Evolutionary conservation across 108 stramenopile genomes (phyloP).

Genomic region (Conticribra weissflogii): DNA sequence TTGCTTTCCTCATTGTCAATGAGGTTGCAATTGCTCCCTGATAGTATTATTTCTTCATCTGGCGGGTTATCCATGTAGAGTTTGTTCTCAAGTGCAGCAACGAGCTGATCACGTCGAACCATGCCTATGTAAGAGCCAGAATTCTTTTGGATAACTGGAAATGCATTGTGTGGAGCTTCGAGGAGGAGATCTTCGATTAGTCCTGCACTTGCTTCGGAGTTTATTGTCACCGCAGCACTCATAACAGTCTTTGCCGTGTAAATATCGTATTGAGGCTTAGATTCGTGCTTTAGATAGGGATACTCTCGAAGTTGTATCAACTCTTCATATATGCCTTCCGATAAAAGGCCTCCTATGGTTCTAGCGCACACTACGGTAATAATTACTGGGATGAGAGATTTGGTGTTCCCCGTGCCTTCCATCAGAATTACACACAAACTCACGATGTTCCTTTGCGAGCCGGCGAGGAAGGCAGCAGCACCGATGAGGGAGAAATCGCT

Average conservation of each 20-base stretch:
- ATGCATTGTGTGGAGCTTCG: not conserved
- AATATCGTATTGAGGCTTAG: slow-evolving; percentile 3
- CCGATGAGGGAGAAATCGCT: slow-evolving; percentile 61
- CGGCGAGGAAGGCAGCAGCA: slow-evolving; percentile 62
- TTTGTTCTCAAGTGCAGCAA: not conserved
- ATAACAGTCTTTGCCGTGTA: not conserved
- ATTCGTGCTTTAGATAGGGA: slow-evolving; percentile 2
- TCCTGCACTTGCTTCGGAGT: not conserved
- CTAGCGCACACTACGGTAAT: slow-evolving; percentile 52
- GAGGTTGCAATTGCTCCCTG: no score
- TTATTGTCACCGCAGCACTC: not conserved
- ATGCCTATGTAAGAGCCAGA: not conserved
- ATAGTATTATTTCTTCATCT: no score
- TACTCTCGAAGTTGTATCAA: not conserved
- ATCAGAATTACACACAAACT: slow-evolving; percentile 65
- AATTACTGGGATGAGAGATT: slow-evolving; percentile 62
- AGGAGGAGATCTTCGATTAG: not conserved
- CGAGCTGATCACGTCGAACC: not conserved
- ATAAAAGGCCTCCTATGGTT: slow-evolving; percentile 31
- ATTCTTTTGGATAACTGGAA: not conserved
- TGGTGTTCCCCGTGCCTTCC: slow-evolving; percentile 67
- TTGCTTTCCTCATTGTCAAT: no score
- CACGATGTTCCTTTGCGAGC: slow-evolving; percentile 65
- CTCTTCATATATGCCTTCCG: slow-evolving; percentile 3
- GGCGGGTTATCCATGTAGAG: not conserved